Evolutionary conservation across 2,329 filamentous ascomycete genomes (phyloP).

Genomic region (Dothistroma septosporum): DNA sequence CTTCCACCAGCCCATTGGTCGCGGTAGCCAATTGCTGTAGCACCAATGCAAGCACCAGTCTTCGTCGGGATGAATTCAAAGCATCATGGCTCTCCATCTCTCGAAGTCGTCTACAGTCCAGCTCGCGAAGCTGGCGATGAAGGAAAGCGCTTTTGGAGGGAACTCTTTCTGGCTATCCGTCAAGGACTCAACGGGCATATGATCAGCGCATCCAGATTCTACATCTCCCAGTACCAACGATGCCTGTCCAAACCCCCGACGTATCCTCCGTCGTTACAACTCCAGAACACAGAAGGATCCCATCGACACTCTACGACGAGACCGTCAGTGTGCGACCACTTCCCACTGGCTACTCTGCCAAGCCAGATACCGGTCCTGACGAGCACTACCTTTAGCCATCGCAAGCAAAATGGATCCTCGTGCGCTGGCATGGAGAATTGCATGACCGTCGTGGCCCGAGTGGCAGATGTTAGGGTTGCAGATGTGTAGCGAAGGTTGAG

Average conservation of each 20-base stretch:
- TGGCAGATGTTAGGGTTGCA: neutral
- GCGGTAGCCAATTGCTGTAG: slow-evolving; percentile 67
- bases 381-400: neutral
- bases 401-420: neutral
- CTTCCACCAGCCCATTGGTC: slow-evolving; percentile 73
- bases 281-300: neutral
- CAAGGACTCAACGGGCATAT: too few species aligned
- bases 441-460: neutral
- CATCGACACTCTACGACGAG: neutral
- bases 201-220: too few species aligned
- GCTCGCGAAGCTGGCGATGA: slow-evolving; percentile 67
- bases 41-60: slow-evolving; percentile 69
- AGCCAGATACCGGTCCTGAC: neutral
- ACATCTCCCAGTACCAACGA: too few species aligned
- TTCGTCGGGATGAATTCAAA: slow-evolving; percentile 78
- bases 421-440: neutral
- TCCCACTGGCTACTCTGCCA: neutral
- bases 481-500: neutral
- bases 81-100: slow-evolving; percentile 59
- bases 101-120: slow-evolving; percentile 84
- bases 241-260: too few species aligned
- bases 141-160: too few species aligned
- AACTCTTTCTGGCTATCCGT: too few species aligned
- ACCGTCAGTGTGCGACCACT: neutral
- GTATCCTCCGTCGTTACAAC: too few species aligned